phyloP scores from a whole-genome alignment of 108 stramenopile genomes.

The Skeletonema marinoi region DNA sequence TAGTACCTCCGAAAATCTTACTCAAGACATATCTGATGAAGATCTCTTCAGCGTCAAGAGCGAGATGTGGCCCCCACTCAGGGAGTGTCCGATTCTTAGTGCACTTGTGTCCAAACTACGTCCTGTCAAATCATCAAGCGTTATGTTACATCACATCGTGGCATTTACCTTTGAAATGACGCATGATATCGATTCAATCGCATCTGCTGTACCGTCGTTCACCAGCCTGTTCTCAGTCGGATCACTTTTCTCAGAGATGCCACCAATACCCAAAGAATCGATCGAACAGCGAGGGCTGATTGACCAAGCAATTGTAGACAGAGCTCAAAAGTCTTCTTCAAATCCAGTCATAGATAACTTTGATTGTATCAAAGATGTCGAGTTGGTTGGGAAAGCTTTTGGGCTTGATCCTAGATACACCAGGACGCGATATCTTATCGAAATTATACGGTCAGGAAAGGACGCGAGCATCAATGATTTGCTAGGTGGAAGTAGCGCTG shows the following conservation, averaged over 20 bases:
- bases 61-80: conserved; percentile 68
- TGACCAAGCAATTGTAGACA: conserved; percentile 63
- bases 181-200: conserved; percentile 45
- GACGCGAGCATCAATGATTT: conserved; percentile 70
- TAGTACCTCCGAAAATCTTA: background rate
- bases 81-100: conserved; percentile 56
- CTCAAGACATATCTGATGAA: background rate
- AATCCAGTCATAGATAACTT: conserved; percentile 53
- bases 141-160: conserved; percentile 67
- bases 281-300: conserved; percentile 58
- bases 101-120: conserved; percentile 44
- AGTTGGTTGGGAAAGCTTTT: conserved; percentile 62
- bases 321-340: conserved; percentile 44
- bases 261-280: conserved; percentile 41
- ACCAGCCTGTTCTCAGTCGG: conserved; percentile 53
- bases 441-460: conserved; percentile 77
- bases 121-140: conserved; percentile 35
- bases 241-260: conserved; percentile 49
- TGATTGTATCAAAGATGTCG: conserved; percentile 57
- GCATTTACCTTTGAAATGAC: conserved; percentile 64
- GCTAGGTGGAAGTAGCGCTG: conserved; percentile 45
- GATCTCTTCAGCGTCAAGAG: background rate
- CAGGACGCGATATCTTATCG: conserved; percentile 70
- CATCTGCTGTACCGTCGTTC: conserved; percentile 61
- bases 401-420: conserved; percentile 60